Percentiles rank a stretch among this genome's conserved stretches.
Evolutionary conservation across 169 alveolate genomes (phyloP).

Genomic region (Eimeria sp.): DNA sequence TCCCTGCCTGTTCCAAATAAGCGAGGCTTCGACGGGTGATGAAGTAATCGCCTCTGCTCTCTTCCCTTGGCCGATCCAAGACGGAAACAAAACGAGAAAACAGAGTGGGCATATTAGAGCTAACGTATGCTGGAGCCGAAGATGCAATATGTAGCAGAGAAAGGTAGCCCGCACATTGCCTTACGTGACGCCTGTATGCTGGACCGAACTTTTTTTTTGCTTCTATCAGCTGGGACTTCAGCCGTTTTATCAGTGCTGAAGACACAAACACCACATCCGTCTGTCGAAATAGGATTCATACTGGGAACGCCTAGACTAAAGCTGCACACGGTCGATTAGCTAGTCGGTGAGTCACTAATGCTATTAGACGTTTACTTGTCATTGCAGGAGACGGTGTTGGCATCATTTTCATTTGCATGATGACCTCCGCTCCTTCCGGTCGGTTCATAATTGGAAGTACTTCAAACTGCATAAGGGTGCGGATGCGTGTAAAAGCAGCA

Average conservation of each 20-base stretch:
- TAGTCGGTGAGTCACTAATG: background rate
- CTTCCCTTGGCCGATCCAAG: background rate
- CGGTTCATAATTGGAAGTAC: slow-evolving; percentile 43
- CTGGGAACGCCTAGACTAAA: background rate
- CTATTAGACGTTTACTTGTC: slow-evolving; percentile 4
- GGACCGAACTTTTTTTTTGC: background rate
- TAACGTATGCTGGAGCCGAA: slow-evolving; percentile 5
- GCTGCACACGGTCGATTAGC: background rate
- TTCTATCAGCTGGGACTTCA: slow-evolving; percentile 13
- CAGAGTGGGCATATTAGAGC: slow-evolving; percentile 12
- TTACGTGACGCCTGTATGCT: background rate
- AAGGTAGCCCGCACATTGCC: slow-evolving; percentile 47
- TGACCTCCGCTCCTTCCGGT: slow-evolving; percentile 36
- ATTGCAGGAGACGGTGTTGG: slow-evolving; percentile 68
- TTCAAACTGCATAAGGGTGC: slow-evolving; percentile 17
- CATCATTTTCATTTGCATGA: slow-evolving; percentile 52
- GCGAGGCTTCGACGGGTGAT: slow-evolving; percentile 46
- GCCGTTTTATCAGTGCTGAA: slow-evolving; percentile 41
- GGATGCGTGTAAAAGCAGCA: slow-evolving; percentile 60
- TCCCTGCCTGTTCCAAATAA: slow-evolving; percentile 41
- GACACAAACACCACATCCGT: background rate
- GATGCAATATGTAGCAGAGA: slow-evolving; percentile 9
- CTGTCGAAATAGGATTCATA: background rate
- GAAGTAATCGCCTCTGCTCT: slow-evolving; percentile 13
- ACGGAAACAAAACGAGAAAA: slow-evolving; percentile 44